Conservation (phyloP, 352 stramenopile genomes). For the Aphanomyces stellatus region DNA sequence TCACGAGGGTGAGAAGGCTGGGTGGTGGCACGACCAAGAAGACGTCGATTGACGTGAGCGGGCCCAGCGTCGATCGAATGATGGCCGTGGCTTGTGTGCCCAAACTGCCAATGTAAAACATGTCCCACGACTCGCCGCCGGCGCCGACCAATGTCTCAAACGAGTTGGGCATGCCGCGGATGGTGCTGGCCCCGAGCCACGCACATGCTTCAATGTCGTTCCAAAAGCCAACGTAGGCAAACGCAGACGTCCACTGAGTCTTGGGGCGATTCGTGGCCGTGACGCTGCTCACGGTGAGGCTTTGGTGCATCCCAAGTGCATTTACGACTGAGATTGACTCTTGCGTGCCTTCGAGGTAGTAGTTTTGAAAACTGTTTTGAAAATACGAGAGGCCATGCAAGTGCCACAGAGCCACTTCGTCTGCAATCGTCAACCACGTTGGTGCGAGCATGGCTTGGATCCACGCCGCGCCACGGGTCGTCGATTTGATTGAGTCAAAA, state of each 20-base stretch:
- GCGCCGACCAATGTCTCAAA: too few relatives aligned
- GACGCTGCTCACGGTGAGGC: background rate
- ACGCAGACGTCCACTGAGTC: background rate
- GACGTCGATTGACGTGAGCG: background rate
- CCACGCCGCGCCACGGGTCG: background rate
- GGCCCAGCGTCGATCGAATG: background rate
- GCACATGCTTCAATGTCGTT: slow-evolving; percentile 15
- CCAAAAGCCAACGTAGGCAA: background rate
- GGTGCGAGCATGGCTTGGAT: background rate
- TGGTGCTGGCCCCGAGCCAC: background rate
- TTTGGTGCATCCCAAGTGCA: background rate
- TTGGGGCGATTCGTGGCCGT: background rate
- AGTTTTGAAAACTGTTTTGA: background rate
- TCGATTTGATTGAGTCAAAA: background rate
- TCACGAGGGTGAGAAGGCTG: too few relatives aligned
- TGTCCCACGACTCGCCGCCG: slow-evolving; percentile 7
- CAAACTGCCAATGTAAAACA: background rate
- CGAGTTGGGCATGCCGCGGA: background rate
- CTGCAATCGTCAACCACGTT: background rate
- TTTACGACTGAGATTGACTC: slow-evolving; percentile 8
- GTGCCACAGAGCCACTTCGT: slow-evolving; percentile 2
- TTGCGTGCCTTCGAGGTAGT: background rate
- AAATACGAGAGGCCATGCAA: background rate
- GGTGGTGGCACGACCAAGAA: background rate
- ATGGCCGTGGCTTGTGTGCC: background rate